These are phyloP conservation scores for Coelastrella sp. DNA, from an alignment of 139 green algal species.

Conservation along the genomic window DNA sequence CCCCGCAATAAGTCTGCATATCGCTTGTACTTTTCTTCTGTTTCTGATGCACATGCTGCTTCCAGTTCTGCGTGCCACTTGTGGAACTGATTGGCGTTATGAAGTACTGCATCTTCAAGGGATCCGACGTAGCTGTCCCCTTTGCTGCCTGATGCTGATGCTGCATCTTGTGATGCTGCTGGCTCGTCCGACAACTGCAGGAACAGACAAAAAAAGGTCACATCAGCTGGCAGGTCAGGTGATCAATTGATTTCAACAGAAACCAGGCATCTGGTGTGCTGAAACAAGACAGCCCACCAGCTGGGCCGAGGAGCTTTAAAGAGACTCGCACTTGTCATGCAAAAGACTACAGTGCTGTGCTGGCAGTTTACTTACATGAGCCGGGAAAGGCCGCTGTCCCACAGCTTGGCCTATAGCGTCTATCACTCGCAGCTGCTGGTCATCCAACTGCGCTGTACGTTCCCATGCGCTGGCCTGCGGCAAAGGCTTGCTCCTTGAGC, in stretches of 20 bases:
- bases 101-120: slow-evolving; percentile 79
- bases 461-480: slow-evolving; percentile 76
- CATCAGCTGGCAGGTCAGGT: too few relatives aligned
- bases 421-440: slow-evolving; percentile 68
- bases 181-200: slow-evolving; percentile 55
- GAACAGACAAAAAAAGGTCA: neutral
- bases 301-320: too few relatives aligned
- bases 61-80: slow-evolving; percentile 93
- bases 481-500: neutral
- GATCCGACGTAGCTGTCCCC: slow-evolving; percentile 64
- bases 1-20: slow-evolving; percentile 79
- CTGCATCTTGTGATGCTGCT: slow-evolving; percentile 23
- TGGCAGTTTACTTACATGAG: slow-evolving; percentile 25
- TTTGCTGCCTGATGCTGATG: neutral
- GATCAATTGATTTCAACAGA: too few relatives aligned
- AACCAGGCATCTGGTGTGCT: neutral
- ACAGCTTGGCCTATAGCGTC: slow-evolving; percentile 70
- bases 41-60: slow-evolving; percentile 78
- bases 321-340: too few relatives aligned
- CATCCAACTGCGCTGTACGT: slow-evolving; percentile 69
- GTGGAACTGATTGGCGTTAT: slow-evolving; percentile 90
- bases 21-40: slow-evolving; percentile 89
- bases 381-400: slow-evolving; percentile 68
- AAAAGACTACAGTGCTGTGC: too few relatives aligned
- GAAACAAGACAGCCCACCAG: too few relatives aligned